A percentile compares a stretch with the other conserved stretches of the same genome.
Evolutionary conservation across 768 basidiomycete genomes (phyloP).

Genomic region (Auricularia sp.): DNA sequence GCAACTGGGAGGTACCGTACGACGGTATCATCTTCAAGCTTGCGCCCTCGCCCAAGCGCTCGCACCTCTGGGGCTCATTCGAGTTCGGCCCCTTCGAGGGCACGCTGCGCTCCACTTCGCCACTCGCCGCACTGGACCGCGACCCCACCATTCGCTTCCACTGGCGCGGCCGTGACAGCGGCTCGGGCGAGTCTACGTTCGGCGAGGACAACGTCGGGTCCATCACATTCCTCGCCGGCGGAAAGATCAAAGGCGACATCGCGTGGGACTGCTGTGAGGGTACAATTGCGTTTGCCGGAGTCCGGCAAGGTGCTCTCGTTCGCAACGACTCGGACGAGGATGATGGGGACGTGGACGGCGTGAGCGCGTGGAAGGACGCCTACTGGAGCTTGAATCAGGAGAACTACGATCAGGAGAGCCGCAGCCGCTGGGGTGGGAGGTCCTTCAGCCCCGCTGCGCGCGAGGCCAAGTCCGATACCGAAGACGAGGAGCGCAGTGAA

Average conservation of each 20-base stretch:
- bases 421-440: neutral
- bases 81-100: neutral
- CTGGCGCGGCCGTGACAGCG: neutral
- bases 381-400: neutral
- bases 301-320: too few species aligned
- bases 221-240: neutral
- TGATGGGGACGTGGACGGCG: neutral
- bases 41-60: neutral
- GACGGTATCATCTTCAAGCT: neutral
- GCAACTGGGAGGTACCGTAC: neutral
- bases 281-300: neutral
- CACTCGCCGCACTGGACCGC: neutral
- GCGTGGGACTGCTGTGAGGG: neutral
- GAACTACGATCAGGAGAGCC: neutral
- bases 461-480: neutral
- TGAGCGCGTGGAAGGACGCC: neutral
- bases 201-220: neutral
- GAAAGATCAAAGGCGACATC: neutral
- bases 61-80: neutral
- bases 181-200: neutral
- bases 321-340: neutral
- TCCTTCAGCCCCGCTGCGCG: neutral
- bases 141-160: neutral
- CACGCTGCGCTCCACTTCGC: neutral
- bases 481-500: too few species aligned